These are phyloP conservation scores for Endogone sp. DNA, from an alignment of 192 early-diverging fungal genomes.

Conservation along the genomic window DNA sequence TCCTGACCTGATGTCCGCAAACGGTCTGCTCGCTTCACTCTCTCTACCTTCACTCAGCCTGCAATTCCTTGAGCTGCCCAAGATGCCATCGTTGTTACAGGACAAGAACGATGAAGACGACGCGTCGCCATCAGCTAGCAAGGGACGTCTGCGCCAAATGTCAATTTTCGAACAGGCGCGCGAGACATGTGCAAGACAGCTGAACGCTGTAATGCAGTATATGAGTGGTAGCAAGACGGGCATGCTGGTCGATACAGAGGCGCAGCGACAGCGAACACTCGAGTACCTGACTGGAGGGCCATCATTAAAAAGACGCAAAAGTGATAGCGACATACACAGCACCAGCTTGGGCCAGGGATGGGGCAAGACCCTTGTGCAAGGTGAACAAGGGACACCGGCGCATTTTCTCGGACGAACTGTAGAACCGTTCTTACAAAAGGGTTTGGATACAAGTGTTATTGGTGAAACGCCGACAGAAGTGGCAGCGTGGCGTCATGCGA, in stretches of 20 bases:
- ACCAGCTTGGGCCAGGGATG: neutral
- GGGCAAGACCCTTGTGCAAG: slow-evolving; percentile 5
- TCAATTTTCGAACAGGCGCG: slow-evolving; percentile 1
- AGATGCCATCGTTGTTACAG: neutral
- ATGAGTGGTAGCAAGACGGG: neutral
- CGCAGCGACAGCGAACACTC: neutral
- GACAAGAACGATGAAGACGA: neutral
- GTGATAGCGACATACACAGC: neutral
- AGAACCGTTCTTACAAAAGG: too few relatives aligned
- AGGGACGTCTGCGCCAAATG: neutral
- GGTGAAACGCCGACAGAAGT: too few relatives aligned
- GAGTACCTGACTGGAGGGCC: neutral
- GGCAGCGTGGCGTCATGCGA: neutral
- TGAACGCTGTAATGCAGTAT: neutral
- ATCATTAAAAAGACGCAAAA: slow-evolving; percentile 2
- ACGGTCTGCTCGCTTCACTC: slow-evolving; percentile 17
- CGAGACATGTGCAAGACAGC: slow-evolving; percentile 1
- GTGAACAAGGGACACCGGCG: neutral
- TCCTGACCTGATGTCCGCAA: slow-evolving; percentile 17
- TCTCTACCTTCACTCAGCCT: neutral
- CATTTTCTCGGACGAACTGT: neutral
- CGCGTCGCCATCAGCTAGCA: neutral
- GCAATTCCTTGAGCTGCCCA: neutral
- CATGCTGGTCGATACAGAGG: neutral
- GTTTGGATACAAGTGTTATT: too few relatives aligned